Base-by-base conservation (phyloP, 1,284 basidiomycete genomes). In the Paramarasmius palmivorus region DNA sequence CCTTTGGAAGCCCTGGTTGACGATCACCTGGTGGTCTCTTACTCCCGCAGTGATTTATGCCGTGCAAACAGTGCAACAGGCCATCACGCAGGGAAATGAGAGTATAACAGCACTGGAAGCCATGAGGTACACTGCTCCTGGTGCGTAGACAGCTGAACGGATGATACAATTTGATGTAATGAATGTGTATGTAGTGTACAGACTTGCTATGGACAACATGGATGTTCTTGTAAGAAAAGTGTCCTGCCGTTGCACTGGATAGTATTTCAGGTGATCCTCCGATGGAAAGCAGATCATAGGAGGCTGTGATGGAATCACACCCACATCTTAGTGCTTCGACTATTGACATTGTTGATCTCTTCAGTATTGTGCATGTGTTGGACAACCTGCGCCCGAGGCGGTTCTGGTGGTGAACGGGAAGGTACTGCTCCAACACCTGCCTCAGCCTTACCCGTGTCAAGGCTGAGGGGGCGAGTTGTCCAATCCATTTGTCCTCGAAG, bases 81-180 rank as follows among this genome's bases (percentile, higher is more conserved):
- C 76, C 52, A 74, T 82, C 41, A 60, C 64, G 41, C 68, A 70
- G 46, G 75, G 75, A 8, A 72, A 76, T 58, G 67, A 74, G 56
- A 73, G 72, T 34, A 72, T 86, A n/a, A 67, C 69, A 2, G 70
- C 74, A 45, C 65, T 86, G 34, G 79, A 85, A 61, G 67, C 65
- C n/a, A 67, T 84, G 65, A 77, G 70, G 60, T 86, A 86, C 57
- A 60, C 61, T 8, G 76, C 81, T 9, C 76, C 73, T 35, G 79
- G 83, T 1, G 82, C 83, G 50, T 85, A 48, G 52, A 52, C 4
- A 39, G 22, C 34, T 8, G n/a, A 17, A n/a, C 10, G 22, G 29
- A 50, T 12, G 29, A 32, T 32, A 32, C 29, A 32, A 32, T n/a
- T n/a, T n/a, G n/a, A n/a, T n/a, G n/a, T n/a, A n/a, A n/a, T n/a